Percentiles rank a stretch among this genome's conserved stretches.
Evolutionary conservation across 2,329 filamentous ascomycete genomes (phyloP).

Genomic region (Sporothrix dimorphospora): DNA sequence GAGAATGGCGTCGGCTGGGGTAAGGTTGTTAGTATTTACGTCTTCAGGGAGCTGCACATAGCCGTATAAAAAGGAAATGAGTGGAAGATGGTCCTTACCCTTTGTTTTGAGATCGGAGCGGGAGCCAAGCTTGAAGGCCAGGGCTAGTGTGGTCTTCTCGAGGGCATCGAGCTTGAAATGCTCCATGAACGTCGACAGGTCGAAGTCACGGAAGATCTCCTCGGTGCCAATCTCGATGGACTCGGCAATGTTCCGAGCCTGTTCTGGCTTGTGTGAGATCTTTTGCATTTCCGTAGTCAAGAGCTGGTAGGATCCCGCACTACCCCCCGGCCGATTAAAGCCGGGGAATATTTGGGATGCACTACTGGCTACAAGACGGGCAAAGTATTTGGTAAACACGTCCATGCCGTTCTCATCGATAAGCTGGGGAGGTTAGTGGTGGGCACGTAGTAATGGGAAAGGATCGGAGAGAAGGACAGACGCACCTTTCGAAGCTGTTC

Average conservation of each 20-base stretch:
- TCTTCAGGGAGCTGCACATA: constrained; percentile 12
- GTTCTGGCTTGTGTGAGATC: constrained; percentile 75
- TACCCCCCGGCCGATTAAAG: constrained; percentile 71
- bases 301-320: constrained; percentile 80
- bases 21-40: background rate
- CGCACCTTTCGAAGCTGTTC: constrained; percentile 90
- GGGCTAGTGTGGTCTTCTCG: constrained; percentile 81
- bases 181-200: constrained; percentile 92
- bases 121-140: constrained; percentile 83
- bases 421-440: constrained; percentile 57
- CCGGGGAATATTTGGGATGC: constrained; percentile 87
- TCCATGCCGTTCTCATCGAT: constrained; percentile 99
- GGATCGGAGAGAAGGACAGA: background rate
- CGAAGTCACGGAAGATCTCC: constrained; percentile 93
- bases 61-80: constrained; percentile 26
- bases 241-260: constrained; percentile 89
- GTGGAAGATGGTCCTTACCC: constrained; percentile 58
- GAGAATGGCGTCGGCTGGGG: constrained; percentile 82
- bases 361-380: constrained; percentile 88
- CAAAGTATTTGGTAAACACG: constrained; percentile 94
- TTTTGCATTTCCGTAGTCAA: constrained; percentile 84
- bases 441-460: background rate
- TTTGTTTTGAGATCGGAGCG: constrained; percentile 85
- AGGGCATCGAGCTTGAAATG: constrained; percentile 93
- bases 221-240: constrained; percentile 88